Percentiles rank a stretch among this genome's conserved stretches.
phyloP scores from a whole-genome alignment of 306 rosid species.

The Potentilla sterilis region DNA sequence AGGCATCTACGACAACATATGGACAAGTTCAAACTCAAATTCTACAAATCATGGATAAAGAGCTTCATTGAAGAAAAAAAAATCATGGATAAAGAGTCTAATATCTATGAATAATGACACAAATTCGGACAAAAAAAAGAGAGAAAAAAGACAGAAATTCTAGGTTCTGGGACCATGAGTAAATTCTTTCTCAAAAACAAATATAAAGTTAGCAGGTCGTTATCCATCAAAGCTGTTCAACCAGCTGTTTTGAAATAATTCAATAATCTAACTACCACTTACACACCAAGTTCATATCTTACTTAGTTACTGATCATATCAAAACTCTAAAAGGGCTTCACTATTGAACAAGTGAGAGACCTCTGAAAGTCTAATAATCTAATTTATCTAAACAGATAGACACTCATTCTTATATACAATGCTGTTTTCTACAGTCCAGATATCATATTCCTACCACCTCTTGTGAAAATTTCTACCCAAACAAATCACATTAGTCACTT shows the following conservation, averaged over 20 bases:
- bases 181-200: background rate
- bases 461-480: background rate
- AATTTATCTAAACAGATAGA: background rate
- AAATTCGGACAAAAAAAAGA: too few relatives aligned
- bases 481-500: background rate
- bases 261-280: background rate
- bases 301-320: background rate
- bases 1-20: too few relatives aligned
- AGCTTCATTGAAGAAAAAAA: too few relatives aligned
- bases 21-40: too few relatives aligned
- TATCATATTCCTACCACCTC: background rate
- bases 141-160: background rate
- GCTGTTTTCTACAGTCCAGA: background rate
- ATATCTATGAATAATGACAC: too few relatives aligned
- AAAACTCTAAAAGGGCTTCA: background rate
- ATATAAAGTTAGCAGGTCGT: slow-evolving; percentile 22
- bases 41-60: too few relatives aligned
- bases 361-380: too few relatives aligned
- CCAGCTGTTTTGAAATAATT: slow-evolving; percentile 18
- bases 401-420: background rate
- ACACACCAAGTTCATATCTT: background rate
- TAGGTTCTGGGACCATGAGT: background rate
- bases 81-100: too few relatives aligned
- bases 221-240: background rate
- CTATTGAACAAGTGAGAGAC: background rate